These are phyloP conservation scores for Pseudogymnoascus sp. DNA, from an alignment of 2,329 filamentous ascomycete genomes.

Conservation along the genomic window DNA sequence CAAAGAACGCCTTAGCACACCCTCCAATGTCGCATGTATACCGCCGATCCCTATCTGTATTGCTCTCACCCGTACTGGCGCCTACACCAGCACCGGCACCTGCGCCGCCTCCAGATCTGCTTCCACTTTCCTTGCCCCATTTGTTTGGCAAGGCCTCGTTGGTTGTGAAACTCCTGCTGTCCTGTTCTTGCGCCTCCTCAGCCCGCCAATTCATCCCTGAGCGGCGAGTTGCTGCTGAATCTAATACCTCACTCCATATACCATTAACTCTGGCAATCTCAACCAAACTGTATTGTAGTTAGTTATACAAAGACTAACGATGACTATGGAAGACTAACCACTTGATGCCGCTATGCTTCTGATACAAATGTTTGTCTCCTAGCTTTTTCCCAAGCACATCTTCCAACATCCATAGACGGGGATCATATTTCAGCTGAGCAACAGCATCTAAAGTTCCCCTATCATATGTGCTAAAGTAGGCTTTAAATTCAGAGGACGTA, in stretches of 20 bases:
- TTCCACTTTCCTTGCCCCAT: not conserved
- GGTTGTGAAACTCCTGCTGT: not conserved
- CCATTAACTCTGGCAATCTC: not conserved
- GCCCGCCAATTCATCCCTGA: not conserved
- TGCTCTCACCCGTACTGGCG: not conserved
- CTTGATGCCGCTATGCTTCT: not conserved
- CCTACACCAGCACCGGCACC: not conserved
- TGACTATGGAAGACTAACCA: not conserved
- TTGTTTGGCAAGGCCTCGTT: not conserved
- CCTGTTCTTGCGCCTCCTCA: not conserved
- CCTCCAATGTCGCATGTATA: not conserved
- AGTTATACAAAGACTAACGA: not conserved
- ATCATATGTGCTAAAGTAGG: not conserved
- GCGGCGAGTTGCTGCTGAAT: not conserved
- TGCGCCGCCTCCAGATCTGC: not conserved
- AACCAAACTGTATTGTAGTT: not conserved
- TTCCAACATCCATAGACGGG: not conserved
- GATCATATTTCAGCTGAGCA: not conserved
- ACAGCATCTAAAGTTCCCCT: not conserved
- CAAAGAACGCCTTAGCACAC: not conserved
- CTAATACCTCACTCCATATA: not conserved
- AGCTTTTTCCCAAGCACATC: not conserved
- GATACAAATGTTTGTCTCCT: not conserved
- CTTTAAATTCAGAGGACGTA: not conserved
- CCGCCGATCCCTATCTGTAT: not conserved